Base-by-base conservation (phyloP, 306 rosid genomes). In the Oemleria cerasiformis region DNA sequence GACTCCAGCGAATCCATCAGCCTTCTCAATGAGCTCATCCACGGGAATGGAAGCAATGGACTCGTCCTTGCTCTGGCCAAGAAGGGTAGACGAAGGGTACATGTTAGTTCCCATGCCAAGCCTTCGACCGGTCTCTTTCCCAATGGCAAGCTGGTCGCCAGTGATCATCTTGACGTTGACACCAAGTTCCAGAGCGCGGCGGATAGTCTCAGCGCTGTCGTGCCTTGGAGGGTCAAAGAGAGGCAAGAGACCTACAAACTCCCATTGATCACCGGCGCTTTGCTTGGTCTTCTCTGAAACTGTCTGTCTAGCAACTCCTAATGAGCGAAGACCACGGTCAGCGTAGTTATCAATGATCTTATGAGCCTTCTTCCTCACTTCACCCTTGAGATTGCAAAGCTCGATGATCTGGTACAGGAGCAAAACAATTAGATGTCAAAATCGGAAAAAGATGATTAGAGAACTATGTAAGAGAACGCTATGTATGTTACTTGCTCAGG, bases 51-150 rank as follows among this genome's bases (percentile, higher is more conserved):
- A 49, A n/a, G 92, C 84, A 58, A 88, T 77, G 63, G 86, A 40
- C 38, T 79, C 82, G 12, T 92, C 98, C 72, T 79, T 88, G 88
- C 77, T 64, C 8, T 85, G 84, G 41, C 96, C 95, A 25, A 92
- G 95, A 68, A 92, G 93, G 13, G 96, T 75, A 7, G 96, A 88
- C 14, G 98, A 92, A 53, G 98, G 98, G 75, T 90, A 92, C 98
- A 92, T 92, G 84, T 92, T 92, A 69, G 96, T 92, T 15, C 98
- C 98, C 98, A 92, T 92, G 68, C 98, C 98, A 39, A 92, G 98
- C 69, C 98, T 86, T n/a, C 96, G 88, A 51, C 96, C 98, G 0
- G 98, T 92, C 84, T 92, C 98, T 78, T 90, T 92, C 1, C 96
- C 98, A 48, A 92, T 92, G 76, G 98, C 98, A 81, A 92, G 98